Conservation (phyloP, 2,329 filamentous ascomycete species). For the Epichloe gansuensis region DNA sequence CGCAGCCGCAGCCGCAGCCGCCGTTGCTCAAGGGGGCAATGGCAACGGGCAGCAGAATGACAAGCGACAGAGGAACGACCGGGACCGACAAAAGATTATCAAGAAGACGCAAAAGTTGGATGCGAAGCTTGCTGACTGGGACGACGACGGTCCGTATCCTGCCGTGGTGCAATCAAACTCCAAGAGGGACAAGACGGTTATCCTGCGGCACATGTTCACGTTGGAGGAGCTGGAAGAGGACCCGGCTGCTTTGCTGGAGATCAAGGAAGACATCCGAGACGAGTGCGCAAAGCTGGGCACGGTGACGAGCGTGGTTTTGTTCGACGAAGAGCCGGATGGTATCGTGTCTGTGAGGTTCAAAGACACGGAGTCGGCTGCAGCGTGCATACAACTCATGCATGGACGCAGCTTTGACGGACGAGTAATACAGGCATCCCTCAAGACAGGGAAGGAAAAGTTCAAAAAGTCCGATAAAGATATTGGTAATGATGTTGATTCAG, state of each 20-base stretch:
- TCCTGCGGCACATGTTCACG: constrained; percentile 90
- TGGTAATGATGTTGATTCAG: constrained; percentile 26
- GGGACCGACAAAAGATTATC: constrained; percentile 81
- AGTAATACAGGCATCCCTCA: constrained; percentile 57
- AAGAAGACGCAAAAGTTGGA: constrained; percentile 83
- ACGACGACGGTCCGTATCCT: constrained; percentile 64
- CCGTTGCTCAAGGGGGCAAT: constrained; percentile 8
- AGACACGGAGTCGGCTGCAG: constrained; percentile 54
- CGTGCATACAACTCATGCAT: constrained; percentile 63
- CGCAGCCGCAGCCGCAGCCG: background rate
- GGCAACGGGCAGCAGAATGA: constrained; percentile 22
- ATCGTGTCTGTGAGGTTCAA: constrained; percentile 76
- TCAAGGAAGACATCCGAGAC: constrained; percentile 87
- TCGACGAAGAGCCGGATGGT: constrained; percentile 73
- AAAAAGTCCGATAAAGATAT: constrained; percentile 50
- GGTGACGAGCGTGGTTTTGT: constrained; percentile 84
- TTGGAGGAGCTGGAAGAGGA: constrained; percentile 75
- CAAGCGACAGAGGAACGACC: constrained; percentile 37
- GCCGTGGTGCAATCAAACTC: constrained; percentile 27
- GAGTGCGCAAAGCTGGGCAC: constrained; percentile 77
- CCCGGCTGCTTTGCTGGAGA: constrained; percentile 68
- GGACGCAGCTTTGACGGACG: constrained; percentile 68
- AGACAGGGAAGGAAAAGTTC: constrained; percentile 60
- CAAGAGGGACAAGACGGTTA: constrained; percentile 66
- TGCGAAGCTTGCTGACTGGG: constrained; percentile 88